Percentiles rank a stretch among this genome's conserved stretches.
Conservation (phyloP, 495 filamentous ascomycete genomes). For the Neurospora sp. region DNA sequence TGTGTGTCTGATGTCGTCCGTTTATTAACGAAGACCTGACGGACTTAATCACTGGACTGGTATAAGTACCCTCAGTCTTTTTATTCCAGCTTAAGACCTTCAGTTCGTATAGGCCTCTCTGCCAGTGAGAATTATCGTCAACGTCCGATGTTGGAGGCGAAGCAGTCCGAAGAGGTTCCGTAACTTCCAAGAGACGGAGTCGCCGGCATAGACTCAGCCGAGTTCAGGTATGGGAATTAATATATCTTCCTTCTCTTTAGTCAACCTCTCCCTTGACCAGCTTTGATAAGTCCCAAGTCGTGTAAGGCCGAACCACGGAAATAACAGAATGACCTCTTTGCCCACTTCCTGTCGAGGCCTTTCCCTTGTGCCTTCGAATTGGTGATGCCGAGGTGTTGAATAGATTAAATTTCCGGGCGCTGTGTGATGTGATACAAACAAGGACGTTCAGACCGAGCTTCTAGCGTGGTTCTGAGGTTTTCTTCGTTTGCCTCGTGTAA, state of each 20-base stretch:
- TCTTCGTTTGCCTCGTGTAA: not conserved
- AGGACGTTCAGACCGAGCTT: not conserved
- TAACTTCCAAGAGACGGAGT: not conserved
- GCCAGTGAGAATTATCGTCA: not conserved
- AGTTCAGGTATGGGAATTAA: not conserved
- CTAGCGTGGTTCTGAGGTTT: not conserved
- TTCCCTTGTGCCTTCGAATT: not conserved
- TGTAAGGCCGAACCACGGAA: not conserved
- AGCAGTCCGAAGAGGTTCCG: not conserved
- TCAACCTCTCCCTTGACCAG: not conserved
- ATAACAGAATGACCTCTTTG: not conserved
- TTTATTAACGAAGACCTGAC: not conserved
- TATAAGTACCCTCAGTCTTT: not conserved
- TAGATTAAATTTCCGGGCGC: not conserved
- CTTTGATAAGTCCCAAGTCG: not conserved
- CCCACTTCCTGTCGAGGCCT: not conserved
- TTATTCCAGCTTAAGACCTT: not conserved
- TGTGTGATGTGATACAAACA: not conserved
- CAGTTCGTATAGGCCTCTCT: not conserved
- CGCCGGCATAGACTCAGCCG: not conserved
- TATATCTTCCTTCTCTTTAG: not conserved
- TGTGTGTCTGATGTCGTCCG: not conserved
- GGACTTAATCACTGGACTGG: not conserved
- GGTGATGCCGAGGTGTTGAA: not conserved
- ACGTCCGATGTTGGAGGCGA: not conserved